Base-by-base conservation (phyloP, 495 filamentous ascomycete species). In the Paragyromitra xinjiangensis region DNA sequence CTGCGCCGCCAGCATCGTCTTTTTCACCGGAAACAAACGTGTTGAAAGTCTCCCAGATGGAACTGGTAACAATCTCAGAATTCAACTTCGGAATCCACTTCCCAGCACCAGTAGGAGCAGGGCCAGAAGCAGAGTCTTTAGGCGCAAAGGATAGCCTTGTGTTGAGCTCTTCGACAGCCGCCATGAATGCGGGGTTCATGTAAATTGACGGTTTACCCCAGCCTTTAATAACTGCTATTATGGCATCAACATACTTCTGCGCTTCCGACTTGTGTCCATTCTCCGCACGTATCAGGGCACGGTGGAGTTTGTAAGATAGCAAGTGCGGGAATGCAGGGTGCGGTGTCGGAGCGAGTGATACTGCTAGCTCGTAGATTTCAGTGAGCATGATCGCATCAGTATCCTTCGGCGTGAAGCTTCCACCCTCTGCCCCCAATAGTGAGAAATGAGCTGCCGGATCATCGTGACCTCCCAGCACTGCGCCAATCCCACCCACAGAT, bases 11-110 rank as follows among this genome's bases (percentile, higher is more conserved):
- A 34, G 56, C 37, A 5, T 89, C 88, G 63, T 89, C 89, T 34
- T 98, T 95, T 65, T 97, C 95, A 5, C 96, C 96, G 67, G 92
- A 91, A 64, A 99, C 93, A 79, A 98, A 98, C 72, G 92, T 97
- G 82, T 92, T 97, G 85, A 99, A 97, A 40, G 90, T 92, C 64
- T 90, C 92, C 90, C 92, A 95, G 83, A 98, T 89, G 16, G 91
- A 91, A 58, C 89, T 92, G 16, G 93, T 96, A 0, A 98, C 93
- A 81, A 94, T 97, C 82, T 95, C 94, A 88, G 98, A 95, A 84
- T 90, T 98, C 12, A 96, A 93, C 83, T 93, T 95, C 0, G 93
- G 92, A 51, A 98, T 94, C 93, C 94, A 97, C 24, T 63, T 63
- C 2, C 72, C 72, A 19, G 80, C 71, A 6, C 71, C 79, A 3